phyloP scores from a whole-genome alignment of 495 filamentous ascomycete species.

The Aspergillus kassunensis region DNA sequence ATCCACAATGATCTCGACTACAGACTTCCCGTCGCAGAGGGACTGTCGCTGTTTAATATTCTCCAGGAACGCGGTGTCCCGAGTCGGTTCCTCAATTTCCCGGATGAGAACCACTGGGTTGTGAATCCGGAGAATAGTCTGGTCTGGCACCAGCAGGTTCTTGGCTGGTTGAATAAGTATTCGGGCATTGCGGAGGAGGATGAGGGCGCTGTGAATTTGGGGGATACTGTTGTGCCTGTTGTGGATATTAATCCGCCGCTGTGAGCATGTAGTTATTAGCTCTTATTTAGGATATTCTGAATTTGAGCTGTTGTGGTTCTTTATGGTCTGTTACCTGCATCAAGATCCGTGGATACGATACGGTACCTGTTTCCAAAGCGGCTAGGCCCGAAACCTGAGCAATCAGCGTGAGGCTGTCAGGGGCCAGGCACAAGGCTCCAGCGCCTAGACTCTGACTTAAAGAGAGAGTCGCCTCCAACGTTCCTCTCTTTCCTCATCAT shows the following conservation, averaged over 20 bases:
- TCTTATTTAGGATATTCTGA: too few relatives aligned
- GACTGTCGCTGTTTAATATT: conserved; percentile 45
- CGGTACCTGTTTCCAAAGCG: too few relatives aligned
- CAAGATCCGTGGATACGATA: too few relatives aligned
- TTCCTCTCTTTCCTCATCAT: background rate
- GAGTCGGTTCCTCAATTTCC: conserved; percentile 55
- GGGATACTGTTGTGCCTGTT: conserved; percentile 32
- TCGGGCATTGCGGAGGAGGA: conserved; percentile 27
- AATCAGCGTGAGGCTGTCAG: too few relatives aligned
- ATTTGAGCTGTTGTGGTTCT: too few relatives aligned
- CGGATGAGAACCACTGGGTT: conserved; percentile 50
- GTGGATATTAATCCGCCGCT: conserved; percentile 22
- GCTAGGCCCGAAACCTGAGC: too few relatives aligned
- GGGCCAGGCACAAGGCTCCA: too few relatives aligned
- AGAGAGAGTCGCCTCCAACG: too few relatives aligned
- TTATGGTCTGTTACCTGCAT: too few relatives aligned
- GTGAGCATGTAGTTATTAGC: too few relatives aligned
- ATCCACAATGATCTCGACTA: conserved; percentile 45
- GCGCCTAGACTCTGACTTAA: too few relatives aligned
- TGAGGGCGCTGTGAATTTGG: conserved; percentile 28
- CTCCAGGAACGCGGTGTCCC: conserved; percentile 49
- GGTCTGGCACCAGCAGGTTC: conserved; percentile 47
- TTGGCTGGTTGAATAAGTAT: conserved; percentile 48
- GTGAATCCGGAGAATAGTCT: conserved; percentile 39
- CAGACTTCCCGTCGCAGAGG: conserved; percentile 40